Evolutionary conservation across 768 basidiomycete species (phyloP), one percentile per base, ranked within the genome.

Genomic region (Rhodotorula graminis): DNA sequence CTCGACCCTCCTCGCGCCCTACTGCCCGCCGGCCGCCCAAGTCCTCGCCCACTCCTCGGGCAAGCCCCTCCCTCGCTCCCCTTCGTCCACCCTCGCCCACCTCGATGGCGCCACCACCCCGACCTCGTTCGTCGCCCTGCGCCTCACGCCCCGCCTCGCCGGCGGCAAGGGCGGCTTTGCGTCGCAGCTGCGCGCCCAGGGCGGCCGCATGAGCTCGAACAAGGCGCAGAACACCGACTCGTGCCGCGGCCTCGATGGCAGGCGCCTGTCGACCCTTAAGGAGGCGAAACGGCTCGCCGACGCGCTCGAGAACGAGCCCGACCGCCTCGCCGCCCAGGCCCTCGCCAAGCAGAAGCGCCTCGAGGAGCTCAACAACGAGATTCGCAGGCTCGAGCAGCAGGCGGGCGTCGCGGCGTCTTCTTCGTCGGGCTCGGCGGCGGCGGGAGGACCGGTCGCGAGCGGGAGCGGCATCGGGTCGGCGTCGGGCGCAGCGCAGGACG

Each of bases 141-240:
- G 91, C 0, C 84, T 95, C n/a, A 83, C 85, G 2, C 89, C 92
- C 0, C 84, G 88, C 37, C 79, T 97, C 14, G 84, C 85, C 6
- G 95, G 95, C 61, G 96, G 96, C 29, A 99, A 98, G 82, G 95
- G 96, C 80, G 96, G 95, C 47, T 98, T 99, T 79, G 96, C 96
- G 8, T 91, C 90, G 27, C 93, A 97, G 83, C 84, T 99, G 75
- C 87, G 96, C 80, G 95, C 96, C 0, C 95, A 95, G 23, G 96
- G 96, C 75, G 95, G 96, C 21, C 87, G 95, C 46, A 99, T 99
- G 96, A 92, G 90, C 79, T 90, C 89, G 77, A 92, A 93, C 83
- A 93, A 93, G 84, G 93, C 92, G 33, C 93, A 85, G 81, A 94
- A 93, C 81, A 71, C 63, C 11, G 94, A 98, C 80, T 63, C 58